A percentile compares a stretch with the other conserved stretches of the same genome.
Evolutionary conservation across 495 filamentous ascomycete species (phyloP).

Genomic region (Annulohypoxylon bovei): DNA sequence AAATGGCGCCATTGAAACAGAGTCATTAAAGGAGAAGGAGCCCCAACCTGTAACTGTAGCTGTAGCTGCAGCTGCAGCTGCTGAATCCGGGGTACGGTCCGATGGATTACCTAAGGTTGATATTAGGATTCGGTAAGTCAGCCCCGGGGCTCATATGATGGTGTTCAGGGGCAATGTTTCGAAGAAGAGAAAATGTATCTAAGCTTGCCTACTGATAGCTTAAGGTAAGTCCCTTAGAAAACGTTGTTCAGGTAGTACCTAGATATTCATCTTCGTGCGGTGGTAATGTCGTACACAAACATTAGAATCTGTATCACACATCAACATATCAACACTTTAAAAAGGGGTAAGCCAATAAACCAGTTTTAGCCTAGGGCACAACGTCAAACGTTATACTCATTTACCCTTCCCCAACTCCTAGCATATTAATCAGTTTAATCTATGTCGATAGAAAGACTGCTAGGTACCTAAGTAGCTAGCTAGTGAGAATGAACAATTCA

Average conservation of each 20-base stretch:
- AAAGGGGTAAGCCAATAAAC: background rate
- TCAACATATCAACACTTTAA: too few species aligned
- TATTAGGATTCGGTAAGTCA: background rate
- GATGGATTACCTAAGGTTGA: background rate
- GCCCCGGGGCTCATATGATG: background rate
- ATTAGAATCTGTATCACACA: background rate
- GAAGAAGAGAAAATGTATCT: background rate
- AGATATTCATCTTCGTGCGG: background rate
- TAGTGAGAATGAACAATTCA: background rate
- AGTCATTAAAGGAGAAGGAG: background rate
- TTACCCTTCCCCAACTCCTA: background rate
- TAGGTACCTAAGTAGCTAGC: background rate
- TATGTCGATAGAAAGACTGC: background rate
- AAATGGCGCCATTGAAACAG: slow-evolving; percentile 31
- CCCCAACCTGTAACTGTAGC: background rate
- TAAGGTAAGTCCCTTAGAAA: background rate
- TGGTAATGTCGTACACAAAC: background rate
- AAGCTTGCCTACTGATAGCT: background rate
- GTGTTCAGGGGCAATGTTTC: background rate
- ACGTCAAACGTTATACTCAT: background rate
- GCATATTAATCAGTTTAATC: background rate
- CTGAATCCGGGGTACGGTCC: slow-evolving; percentile 17
- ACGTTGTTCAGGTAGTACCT: background rate
- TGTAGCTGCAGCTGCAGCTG: background rate
- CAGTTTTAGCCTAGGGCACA: background rate